Evolutionary conservation across 495 filamentous ascomycete genomes (phyloP), one percentile per base, ranked within the genome.

Genomic region (Cudoniella acicularis): DNA sequence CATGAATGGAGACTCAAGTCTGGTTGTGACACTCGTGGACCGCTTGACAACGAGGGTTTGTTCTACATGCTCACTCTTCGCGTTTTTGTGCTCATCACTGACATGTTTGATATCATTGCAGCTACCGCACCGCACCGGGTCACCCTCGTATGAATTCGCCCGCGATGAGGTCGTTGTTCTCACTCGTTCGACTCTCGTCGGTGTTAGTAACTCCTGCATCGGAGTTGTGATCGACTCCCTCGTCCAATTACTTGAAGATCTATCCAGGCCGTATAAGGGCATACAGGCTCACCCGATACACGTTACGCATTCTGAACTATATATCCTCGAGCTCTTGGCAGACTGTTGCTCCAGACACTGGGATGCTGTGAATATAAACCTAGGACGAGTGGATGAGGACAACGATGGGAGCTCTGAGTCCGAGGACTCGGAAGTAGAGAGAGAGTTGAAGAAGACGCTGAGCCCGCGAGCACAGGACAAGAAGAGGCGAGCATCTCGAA

Each of bases 101-200:
- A 59, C 52, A 16, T 56, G 47, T 46, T 49, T 25, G 27, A 69
- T 49, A 17, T 54, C n/a, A 21, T 4, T 18, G 9, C 49, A 87
- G 84, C 81, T 87, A 58, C 84, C 84, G 40, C 81, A 84, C 68
- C 78, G 82, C 57, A 86, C 84, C 55, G 84, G 84, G 63, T 82
- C 78, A 65, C 73, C 77, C 46, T 70, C 74, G 62, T 74, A 79
- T 59, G 78, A 83, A 61, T 78, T 86, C 60, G 73, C 75, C 63
- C 79, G 80, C 61, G 83, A 87, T 73, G 83, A 87, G 42, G 75
- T 85, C 54, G 80, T 82, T 42, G 69, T 73, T 51, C 79, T 83
- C 49, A 83, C 84, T 43, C 78, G 83, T 54, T 72, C 78, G 17
- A 84, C 84, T 11, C 72, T 87, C 64, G 73, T 86, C 53, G 83